Evolutionary conservation across 176 grass and related monocot genomes (phyloP), one percentile per base, ranked within the genome.

Genomic region (Triticum timopheevii): DNA sequence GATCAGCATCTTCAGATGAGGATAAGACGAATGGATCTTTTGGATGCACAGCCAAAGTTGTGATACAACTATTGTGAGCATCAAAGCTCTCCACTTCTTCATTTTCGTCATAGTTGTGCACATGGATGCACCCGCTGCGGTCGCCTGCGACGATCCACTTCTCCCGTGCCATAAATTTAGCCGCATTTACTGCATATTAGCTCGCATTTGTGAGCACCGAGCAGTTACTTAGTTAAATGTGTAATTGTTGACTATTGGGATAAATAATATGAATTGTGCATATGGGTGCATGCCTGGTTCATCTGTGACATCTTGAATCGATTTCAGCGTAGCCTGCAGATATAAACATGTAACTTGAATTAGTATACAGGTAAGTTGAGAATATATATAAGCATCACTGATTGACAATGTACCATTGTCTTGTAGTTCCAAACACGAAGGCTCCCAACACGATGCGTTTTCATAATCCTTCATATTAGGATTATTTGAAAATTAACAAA

Each of bases 21-120:
- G 39, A 42, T 2, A 42, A 10, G 2, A 42, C 0, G 1, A 42
- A 42, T 42, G 38, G 38, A 7, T 39, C 38, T 8, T 0, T 8
- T 84, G 82, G 24, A 95, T 95, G 93, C 17, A 95, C 93, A 59
- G 80, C 90, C 31, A 95, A 77, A 61, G 85, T 90, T 25, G 69
- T n/a, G n/a, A 84, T 87, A 28, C 63, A 62, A 40, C 80, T 65
- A 45, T 71, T 62, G 16, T 93, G 88, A 71, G 91, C 91, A 65
- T 82, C 84, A 20, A 93, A 85, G 7, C 40, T 66, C 42, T 45
- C 78, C 9, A 52, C 30, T 3, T 93, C 80, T 19, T 89, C 69
- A 40, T 66, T 63, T 52, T 73, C 72, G 13, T 93, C 78, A 50
- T 84, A 85, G 10, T 42, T 89, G 61, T 80, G 89, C 31, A 92